Conservation (phyloP, 2,329 filamentous ascomycete species). For the Ilyonectria robusta region DNA sequence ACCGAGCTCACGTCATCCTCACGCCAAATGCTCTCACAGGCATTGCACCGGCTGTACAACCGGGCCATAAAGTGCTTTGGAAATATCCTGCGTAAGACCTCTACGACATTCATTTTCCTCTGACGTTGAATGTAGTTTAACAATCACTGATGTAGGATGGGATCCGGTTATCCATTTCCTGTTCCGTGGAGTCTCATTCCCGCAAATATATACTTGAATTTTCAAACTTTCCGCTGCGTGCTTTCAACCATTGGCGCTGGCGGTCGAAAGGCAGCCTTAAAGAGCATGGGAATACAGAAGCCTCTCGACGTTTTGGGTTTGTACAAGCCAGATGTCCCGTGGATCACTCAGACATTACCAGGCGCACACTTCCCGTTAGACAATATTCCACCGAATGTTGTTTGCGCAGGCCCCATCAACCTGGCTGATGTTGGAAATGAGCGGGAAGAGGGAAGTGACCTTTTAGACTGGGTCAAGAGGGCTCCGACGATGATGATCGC, state of each 20-base stretch:
- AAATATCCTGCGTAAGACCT: constrained; percentile 56
- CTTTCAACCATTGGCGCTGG: neutral
- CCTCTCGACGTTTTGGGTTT: constrained; percentile 8
- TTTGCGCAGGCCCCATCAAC: constrained; percentile 8
- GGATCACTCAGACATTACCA: constrained; percentile 11
- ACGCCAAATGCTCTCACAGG: constrained; percentile 61
- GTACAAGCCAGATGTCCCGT: constrained; percentile 6
- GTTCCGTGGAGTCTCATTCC: constrained; percentile 59
- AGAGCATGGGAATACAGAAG: constrained; percentile 6
- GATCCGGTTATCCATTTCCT: constrained; percentile 60
- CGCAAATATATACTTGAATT: constrained; percentile 52
- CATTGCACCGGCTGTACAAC: constrained; percentile 46
- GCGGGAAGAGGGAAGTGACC: neutral
- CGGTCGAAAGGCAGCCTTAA: neutral
- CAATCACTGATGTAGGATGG: constrained; percentile 48
- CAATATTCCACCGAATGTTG: neutral
- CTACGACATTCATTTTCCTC: neutral
- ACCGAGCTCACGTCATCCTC: constrained; percentile 54
- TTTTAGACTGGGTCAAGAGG: constrained; percentile 7
- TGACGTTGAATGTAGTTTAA: neutral
- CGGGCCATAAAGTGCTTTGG: constrained; percentile 58
- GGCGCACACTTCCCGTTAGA: neutral
- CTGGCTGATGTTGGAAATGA: neutral
- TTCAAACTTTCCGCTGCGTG: constrained; percentile 11
- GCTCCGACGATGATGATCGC: constrained; percentile 10